Base-by-base conservation (phyloP, 2,329 filamentous ascomycete species). In the Trichoderma sp. region DNA sequence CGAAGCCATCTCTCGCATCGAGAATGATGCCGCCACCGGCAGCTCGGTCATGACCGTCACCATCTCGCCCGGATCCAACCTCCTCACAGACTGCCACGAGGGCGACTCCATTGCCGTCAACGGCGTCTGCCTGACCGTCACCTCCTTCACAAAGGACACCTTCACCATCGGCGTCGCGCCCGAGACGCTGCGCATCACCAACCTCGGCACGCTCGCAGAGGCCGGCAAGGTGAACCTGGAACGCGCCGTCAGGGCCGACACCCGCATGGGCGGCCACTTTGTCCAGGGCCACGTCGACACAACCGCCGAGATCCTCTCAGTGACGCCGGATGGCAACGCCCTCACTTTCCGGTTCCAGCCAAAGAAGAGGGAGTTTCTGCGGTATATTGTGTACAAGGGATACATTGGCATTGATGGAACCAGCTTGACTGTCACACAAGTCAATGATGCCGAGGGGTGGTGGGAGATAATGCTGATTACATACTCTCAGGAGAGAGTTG, bases 401-500 rank as follows among this genome's bases (percentile, higher is more conserved):
- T 99, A 94, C 80, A 89, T 99, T 67, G 93, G 94, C 55, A 87
- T 99, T 61, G 96, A 99, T 77, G 96, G 96, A 5, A 95, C 96
- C 28, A 97, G 94, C 77, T 83, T 99, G 83, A 99, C 96, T 0
- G 87, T 99, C 2, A 98, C 95, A 2, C 86, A 87, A 73, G 95
- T 98, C 34, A 83, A 95, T 75, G 95, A 97, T 79, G 85, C 77
- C 4, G 87, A 89, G 72, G 90, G 91, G 52, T 96, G 93, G 79
- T 97, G 90, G 87, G 96, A 98, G 86, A 91, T 99, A 60, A 99
- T 99, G 96, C 84, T 99, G 71, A 97, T 99, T 79, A 88, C 92
- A 10, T 99, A 99, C 80, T 97, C 96, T 13, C 96, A 98, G 83
- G 93, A 95, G 80, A 92, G 92, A 79, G 90, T 99, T 18, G 91